Evolutionary conservation across 2,329 filamentous ascomycete genomes (phyloP).

Genomic region (Lecanicillium sp.): DNA sequence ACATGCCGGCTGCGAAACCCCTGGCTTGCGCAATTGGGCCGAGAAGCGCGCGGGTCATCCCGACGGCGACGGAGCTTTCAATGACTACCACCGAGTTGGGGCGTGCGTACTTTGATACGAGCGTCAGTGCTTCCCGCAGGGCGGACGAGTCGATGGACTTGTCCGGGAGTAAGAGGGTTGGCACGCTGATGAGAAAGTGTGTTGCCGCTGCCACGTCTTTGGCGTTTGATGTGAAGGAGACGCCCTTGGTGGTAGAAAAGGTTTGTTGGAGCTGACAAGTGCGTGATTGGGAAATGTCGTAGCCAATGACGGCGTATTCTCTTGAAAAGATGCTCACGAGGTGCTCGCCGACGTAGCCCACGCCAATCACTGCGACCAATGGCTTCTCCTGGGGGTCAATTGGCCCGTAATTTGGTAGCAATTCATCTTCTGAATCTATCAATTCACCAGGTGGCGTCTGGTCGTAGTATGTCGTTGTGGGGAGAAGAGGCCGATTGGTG

Average conservation of each 20-base stretch:
- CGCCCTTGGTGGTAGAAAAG: conserved; percentile 17
- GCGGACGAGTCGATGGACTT: conserved; percentile 39
- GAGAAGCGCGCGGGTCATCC: conserved; percentile 43
- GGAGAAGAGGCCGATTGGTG: too few relatives aligned
- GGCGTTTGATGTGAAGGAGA: conserved; percentile 29
- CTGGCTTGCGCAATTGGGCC: conserved; percentile 32
- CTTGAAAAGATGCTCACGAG: conserved; percentile 35
- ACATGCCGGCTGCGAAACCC: conserved; percentile 40
- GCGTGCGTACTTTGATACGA: conserved; percentile 31
- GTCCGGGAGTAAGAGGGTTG: conserved; percentile 38
- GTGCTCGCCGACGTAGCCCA: conserved; percentile 44
- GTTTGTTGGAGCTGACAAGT: conserved; percentile 23
- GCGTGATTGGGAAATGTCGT: conserved; percentile 35
- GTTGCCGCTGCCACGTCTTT: conserved; percentile 32
- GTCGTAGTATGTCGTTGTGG: conserved; percentile 18
- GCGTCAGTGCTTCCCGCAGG: conserved; percentile 32
- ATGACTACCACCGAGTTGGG: conserved; percentile 40
- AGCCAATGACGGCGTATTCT: conserved; percentile 35
- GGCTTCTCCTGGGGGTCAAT: conserved; percentile 18
- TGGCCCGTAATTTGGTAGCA: background rate
- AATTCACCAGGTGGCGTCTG: conserved; percentile 25
- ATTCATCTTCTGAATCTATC: conserved; percentile 16
- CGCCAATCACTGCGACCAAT: conserved; percentile 39
- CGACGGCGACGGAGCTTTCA: conserved; percentile 45
- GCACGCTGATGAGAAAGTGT: conserved; percentile 46